Conservation (phyloP, 2,329 filamentous ascomycete species). For the Paracoccidioides lutzii region DNA sequence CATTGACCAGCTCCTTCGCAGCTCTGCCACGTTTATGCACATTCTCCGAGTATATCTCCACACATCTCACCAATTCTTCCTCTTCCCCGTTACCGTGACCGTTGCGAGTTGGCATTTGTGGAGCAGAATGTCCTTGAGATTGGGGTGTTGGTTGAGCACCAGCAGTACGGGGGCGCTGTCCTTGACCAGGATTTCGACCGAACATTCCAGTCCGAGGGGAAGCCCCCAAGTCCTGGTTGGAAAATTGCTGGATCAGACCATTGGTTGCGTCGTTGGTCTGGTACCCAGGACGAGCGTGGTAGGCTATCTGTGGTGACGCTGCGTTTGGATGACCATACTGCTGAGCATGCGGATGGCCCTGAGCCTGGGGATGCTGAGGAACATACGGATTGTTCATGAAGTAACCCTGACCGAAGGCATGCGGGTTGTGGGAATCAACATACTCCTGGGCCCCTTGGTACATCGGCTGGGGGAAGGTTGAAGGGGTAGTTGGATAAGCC, state of each 20-base stretch:
- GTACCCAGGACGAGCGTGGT: slow-evolving; percentile 38
- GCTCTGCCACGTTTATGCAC: slow-evolving; percentile 61
- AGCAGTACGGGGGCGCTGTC: slow-evolving; percentile 71
- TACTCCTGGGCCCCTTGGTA: slow-evolving; percentile 51
- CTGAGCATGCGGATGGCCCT: slow-evolving; percentile 35
- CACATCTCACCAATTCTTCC: slow-evolving; percentile 62
- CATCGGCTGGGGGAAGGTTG: slow-evolving; percentile 89
- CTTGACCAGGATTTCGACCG: slow-evolving; percentile 52
- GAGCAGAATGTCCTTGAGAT: slow-evolving; percentile 55
- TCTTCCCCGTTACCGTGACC: slow-evolving; percentile 45
- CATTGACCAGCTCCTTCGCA: slow-evolving; percentile 52
- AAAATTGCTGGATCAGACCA: slow-evolving; percentile 88
- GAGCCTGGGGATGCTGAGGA: slow-evolving; percentile 17
- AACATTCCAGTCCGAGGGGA: slow-evolving; percentile 58
- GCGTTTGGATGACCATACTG: slow-evolving; percentile 42
- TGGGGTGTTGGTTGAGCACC: slow-evolving; percentile 45
- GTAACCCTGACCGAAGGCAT: slow-evolving; percentile 39
- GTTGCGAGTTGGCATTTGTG: slow-evolving; percentile 50
- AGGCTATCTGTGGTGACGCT: slow-evolving; percentile 43
- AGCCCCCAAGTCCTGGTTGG: slow-evolving; percentile 80
- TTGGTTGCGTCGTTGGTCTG: slow-evolving; percentile 70
- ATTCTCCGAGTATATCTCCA: slow-evolving; percentile 78
- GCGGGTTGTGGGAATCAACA: slow-evolving; percentile 34
- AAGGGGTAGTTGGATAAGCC: slow-evolving; percentile 76
- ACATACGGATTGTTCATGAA: slow-evolving; percentile 50